Base-by-base conservation (phyloP, 192 early-diverging fungal species). In the Podila epicladia region DNA sequence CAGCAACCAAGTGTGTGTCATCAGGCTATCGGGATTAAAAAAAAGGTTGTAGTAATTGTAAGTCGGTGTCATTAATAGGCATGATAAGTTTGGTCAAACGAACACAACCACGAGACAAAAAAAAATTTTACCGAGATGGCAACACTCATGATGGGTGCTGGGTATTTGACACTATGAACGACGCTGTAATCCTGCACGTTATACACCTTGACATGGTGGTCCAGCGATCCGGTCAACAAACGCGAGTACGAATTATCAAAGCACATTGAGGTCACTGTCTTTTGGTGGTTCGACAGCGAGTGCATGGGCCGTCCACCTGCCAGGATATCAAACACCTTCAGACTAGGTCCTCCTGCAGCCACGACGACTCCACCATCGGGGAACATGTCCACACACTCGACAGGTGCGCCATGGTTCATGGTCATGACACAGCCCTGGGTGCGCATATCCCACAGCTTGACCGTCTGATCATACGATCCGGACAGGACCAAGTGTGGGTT, bases 191-290 rank as follows among this genome's bases (percentile, higher is more conserved):
- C 91, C 73, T 90, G 87, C 62, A 97, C 86, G 73, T 95, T 91
- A 77, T 97, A 97, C 38, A 98, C 83, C 89, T 99, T 98, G 82
- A 99, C 93, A 63, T 98, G 96, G 66, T 96, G 96, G 85, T 99
- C 98, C 62, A 98, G 87, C 20, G 95, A 95, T 1, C 96, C 97
- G 2, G 95, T 92, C 29, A 99, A 83, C 58, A 99, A 84, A 22
- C 94, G 87, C 7, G 92, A 86, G 61, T 87, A 88, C 13, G 85
- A 85, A 57, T 88, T 91, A 87, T 99, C 94, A 68, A 99, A 89
- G 65, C 89, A 89, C 86, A 98, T 78, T 32, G 92, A 90, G 9
- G 97, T 99, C 71, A 99, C 92, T 8, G 95, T 96, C 88, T 99
- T 99, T 87, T 97, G 95, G 78, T 97, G 96, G 84, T 98, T 98